These are phyloP conservation scores for Acanthamoeba royreba DNA, from an alignment of 208 protist species.

Conservation along the genomic window DNA sequence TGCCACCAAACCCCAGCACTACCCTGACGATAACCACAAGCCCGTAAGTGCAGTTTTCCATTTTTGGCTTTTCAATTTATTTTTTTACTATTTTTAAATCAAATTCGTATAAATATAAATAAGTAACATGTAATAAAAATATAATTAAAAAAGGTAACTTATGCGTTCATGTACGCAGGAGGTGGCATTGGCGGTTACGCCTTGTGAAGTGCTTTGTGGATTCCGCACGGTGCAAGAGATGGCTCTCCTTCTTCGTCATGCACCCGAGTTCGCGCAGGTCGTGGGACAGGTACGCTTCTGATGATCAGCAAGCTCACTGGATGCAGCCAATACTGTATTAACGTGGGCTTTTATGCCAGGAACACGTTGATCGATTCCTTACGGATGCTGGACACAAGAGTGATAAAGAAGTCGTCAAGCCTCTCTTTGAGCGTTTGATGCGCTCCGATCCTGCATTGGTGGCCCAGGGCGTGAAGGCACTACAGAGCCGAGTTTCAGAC, in stretches of 20 bases:
- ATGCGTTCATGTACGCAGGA: neutral
- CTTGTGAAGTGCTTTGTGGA: constrained; percentile 93
- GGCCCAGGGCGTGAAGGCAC: neutral
- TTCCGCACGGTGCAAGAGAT: constrained; percentile 91
- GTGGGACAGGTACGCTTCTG: neutral
- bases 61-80: neutral
- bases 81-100: neutral
- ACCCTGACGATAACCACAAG: constrained; percentile 98
- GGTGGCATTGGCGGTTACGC: constrained; percentile 88
- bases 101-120: neutral
- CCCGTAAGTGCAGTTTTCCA: constrained; percentile 83
- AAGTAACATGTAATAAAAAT: too few relatives aligned
- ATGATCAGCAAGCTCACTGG: neutral
- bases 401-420: constrained; percentile 5
- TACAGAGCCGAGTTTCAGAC: constrained; percentile 14
- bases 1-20: constrained; percentile 87
- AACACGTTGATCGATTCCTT: neutral
- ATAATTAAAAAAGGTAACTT: too few relatives aligned
- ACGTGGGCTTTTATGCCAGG: too few relatives aligned
- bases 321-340: neutral
- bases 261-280: constrained; percentile 49
- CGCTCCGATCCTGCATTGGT: neutral
- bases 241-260: constrained; percentile 70
- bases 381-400: neutral
- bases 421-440: constrained; percentile 58